These are phyloP conservation scores for Bruguiera hainesii DNA, from an alignment of 441 rosid species.

Conservation along the genomic window DNA sequence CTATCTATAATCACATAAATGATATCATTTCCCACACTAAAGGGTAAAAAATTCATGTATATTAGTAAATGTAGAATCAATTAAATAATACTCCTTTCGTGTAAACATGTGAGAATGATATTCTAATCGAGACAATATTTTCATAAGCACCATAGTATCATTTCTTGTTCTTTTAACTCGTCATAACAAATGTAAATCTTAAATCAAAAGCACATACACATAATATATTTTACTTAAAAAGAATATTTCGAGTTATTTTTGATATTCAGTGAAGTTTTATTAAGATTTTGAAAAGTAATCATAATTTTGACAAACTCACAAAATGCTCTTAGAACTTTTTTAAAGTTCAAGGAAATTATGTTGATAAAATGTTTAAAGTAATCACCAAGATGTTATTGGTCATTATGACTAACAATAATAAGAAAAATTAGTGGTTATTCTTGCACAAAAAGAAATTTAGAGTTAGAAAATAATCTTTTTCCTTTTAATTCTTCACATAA, in stretches of 20 bases:
- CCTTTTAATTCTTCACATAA: too few species aligned
- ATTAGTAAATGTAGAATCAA: neutral
- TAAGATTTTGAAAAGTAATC: neutral
- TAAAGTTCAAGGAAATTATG: neutral
- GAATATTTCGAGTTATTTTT: neutral
- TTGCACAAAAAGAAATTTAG: neutral
- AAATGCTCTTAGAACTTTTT: neutral
- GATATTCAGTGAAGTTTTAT: too few species aligned
- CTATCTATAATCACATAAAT: neutral
- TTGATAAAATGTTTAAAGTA: neutral
- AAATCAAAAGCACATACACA: slow-evolving; percentile 8
- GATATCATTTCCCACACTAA: neutral
- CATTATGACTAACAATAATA: neutral
- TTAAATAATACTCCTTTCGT: neutral
- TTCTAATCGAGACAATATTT: neutral
- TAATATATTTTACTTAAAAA: neutral
- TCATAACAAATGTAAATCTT: neutral
- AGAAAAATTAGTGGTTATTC: neutral
- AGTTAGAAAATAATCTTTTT: too few species aligned
- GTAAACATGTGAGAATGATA: neutral
- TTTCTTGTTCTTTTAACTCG: neutral
- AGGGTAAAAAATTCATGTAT: neutral
- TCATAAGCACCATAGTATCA: neutral
- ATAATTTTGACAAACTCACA: neutral
- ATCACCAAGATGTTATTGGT: neutral